A percentile compares a stretch with the other conserved stretches of the same genome.
These are phyloP conservation scores for Circinella minor DNA, from an alignment of 371 early-diverging fungal genomes.

Conservation along the genomic window DNA sequence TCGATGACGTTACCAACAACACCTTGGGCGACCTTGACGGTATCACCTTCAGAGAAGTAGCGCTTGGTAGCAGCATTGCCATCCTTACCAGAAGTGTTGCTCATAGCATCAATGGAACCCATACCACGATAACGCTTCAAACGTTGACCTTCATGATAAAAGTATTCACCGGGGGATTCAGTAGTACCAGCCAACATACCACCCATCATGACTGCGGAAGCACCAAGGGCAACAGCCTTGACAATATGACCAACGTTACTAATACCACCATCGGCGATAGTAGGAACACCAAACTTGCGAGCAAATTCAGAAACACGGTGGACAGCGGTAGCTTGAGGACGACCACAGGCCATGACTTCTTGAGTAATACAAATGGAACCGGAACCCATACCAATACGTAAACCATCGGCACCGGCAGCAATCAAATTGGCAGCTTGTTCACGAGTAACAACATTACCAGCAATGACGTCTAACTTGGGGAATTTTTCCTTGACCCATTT, in stretches of 20 bases:
- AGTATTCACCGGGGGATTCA: slow-evolving; percentile 97
- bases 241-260: slow-evolving; percentile 95
- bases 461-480: slow-evolving; percentile 85
- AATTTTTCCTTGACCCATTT: slow-evolving; percentile 86
- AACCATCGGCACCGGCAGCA: slow-evolving; percentile 94
- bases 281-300: slow-evolving; percentile 91
- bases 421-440: slow-evolving; percentile 94
- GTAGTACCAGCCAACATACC: slow-evolving; percentile 93
- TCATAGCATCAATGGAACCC: slow-evolving; percentile 98
- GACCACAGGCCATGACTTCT: slow-evolving; percentile 98
- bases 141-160: slow-evolving; percentile 96
- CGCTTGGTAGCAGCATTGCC: slow-evolving; percentile 89
- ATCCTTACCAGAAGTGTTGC: slow-evolving; percentile 67
- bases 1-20: slow-evolving; percentile 95
- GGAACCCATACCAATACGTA: slow-evolving; percentile 97
- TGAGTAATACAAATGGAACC: slow-evolving; percentile 98
- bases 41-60: slow-evolving; percentile 94
- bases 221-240: slow-evolving; percentile 94
- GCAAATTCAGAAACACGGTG: slow-evolving; percentile 93
- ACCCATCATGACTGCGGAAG: slow-evolving; percentile 98
- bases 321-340: slow-evolving; percentile 98
- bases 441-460: slow-evolving; percentile 96
- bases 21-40: slow-evolving; percentile 98
- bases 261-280: slow-evolving; percentile 97
- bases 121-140: slow-evolving; percentile 98